phyloP scores from a whole-genome alignment of 2,329 filamentous ascomycete genomes.

The Bertia moriformis region DNA sequence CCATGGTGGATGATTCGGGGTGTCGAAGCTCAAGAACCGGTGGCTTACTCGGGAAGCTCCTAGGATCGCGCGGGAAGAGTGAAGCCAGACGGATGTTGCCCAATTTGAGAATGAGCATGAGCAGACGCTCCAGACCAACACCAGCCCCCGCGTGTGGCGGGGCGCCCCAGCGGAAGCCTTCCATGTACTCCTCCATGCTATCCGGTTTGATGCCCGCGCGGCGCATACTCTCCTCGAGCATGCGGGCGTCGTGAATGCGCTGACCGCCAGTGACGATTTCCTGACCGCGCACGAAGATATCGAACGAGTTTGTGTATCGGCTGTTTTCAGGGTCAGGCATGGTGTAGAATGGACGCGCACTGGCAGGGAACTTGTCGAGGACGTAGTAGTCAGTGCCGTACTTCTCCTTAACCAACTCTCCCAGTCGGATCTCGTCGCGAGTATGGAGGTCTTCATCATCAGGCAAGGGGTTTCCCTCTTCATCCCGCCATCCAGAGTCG shows the following conservation, averaged over 20 bases:
- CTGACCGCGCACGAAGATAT: conserved; percentile 86
- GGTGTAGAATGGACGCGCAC: conserved; percentile 79
- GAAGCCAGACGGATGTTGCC: conserved; percentile 83
- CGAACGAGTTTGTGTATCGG: conserved; percentile 75
- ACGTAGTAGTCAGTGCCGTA: conserved; percentile 86
- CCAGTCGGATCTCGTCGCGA: conserved; percentile 72
- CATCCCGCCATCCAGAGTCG: conserved; percentile 61
- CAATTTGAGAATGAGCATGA: conserved; percentile 73
- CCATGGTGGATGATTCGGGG: conserved; percentile 71
- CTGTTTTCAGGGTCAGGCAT: conserved; percentile 66
- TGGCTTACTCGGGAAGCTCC: conserved; percentile 63
- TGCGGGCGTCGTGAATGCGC: conserved; percentile 69
- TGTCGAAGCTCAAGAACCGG: conserved; percentile 56
- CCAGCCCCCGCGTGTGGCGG: conserved; percentile 83
- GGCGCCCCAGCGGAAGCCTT: conserved; percentile 75
- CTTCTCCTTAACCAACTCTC: conserved; percentile 72
- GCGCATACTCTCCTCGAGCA: conserved; percentile 66
- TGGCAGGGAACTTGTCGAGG: conserved; percentile 78
- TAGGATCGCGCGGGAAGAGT: conserved; percentile 76
- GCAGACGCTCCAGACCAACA: conserved; percentile 75
- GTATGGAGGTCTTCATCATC: conserved; percentile 71
- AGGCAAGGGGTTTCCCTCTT: conserved; percentile 58
- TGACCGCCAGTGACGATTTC: conserved; percentile 87
- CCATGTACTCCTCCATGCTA: conserved; percentile 82
- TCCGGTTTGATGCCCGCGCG: conserved; percentile 61